These are phyloP conservation scores for Fraxinus paxiana DNA, from an alignment of 305 asterid species.

Conservation along the genomic window DNA sequence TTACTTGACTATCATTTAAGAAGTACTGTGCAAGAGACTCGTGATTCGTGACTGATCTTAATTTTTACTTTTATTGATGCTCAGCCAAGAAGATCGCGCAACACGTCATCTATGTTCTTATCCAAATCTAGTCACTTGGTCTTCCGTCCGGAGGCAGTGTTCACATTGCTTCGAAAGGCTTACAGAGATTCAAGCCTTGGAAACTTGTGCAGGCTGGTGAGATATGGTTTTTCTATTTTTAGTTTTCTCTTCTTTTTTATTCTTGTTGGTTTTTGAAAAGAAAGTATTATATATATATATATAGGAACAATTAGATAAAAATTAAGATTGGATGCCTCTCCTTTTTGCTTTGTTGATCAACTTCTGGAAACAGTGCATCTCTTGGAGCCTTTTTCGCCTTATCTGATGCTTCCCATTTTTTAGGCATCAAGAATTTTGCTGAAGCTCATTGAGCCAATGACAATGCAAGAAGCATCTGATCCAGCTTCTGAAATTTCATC, in stretches of 20 bases:
- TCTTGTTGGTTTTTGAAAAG: constrained; percentile 13
- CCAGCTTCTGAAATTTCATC: constrained; percentile 37
- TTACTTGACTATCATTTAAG: constrained; percentile 8
- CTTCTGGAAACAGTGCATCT: constrained; percentile 1
- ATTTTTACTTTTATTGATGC: constrained; percentile 25
- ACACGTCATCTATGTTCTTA: constrained; percentile 37
- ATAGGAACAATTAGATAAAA: not conserved
- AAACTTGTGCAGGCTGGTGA: constrained; percentile 76
- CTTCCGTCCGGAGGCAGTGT: constrained; percentile 77
- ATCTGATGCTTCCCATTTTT: constrained; percentile 21
- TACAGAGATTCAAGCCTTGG: constrained; percentile 73
- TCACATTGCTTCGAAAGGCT: constrained; percentile 78
- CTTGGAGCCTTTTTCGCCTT: constrained; percentile 10
- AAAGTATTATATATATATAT: not conserved
- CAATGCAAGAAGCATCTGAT: constrained; percentile 39
- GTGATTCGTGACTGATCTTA: constrained; percentile 21
- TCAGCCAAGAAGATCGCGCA: constrained; percentile 90
- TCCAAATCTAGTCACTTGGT: constrained; percentile 65
- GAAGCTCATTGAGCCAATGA: constrained; percentile 53
- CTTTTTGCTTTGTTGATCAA: not conserved
- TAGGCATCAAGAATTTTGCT: constrained; percentile 71
- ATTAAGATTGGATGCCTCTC: not conserved
- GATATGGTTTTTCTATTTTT: constrained; percentile 26
- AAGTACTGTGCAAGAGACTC: constrained; percentile 11
- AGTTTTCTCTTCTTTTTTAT: constrained; percentile 15